Conservation (phyloP, 768 basidiomycete genomes). For the Tricholoma hemisulphureum region DNA sequence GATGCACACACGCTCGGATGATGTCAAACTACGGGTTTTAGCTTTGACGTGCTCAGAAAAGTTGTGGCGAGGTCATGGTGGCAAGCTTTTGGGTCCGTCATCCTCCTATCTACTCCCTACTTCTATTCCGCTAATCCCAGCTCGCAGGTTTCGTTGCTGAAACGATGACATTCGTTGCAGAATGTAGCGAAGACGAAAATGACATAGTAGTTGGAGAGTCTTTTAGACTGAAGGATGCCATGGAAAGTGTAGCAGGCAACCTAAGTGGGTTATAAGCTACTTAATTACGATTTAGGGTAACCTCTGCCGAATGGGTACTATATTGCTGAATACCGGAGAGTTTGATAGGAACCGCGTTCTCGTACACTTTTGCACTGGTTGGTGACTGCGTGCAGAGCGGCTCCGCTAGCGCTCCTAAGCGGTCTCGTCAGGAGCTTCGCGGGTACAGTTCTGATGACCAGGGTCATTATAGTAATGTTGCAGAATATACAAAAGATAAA, state of each 20-base stretch:
- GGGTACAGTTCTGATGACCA: too few relatives aligned
- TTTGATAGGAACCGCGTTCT: too few relatives aligned
- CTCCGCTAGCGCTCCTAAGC: too few relatives aligned
- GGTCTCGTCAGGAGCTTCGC: too few relatives aligned
- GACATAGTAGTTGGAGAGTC: conserved; percentile 74
- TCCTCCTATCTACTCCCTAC: not conserved
- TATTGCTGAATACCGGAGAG: too few relatives aligned
- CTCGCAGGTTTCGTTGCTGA: conserved; percentile 70
- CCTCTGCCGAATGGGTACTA: not conserved
- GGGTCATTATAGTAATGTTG: too few relatives aligned
- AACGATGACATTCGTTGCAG: conserved; percentile 82
- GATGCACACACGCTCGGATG: conserved; percentile 88
- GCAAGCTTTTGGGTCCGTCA: conserved; percentile 66
- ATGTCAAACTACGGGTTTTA: conserved; percentile 61
- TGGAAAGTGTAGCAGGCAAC: conserved; percentile 71
- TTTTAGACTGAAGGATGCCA: conserved; percentile 63
- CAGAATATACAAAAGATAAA: too few relatives aligned
- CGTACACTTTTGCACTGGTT: too few relatives aligned
- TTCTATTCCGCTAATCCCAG: conserved; percentile 3
- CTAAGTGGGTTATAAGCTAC: conserved; percentile 44
- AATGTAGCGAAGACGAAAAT: conserved; percentile 87
- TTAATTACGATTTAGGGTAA: not conserved
- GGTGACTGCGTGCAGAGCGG: too few relatives aligned
- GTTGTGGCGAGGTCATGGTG: conserved; percentile 78
- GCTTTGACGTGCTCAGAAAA: conserved; percentile 66